Conservation (phyloP, 805 yeast species). For the Alloascoidea hylecoeti region DNA sequence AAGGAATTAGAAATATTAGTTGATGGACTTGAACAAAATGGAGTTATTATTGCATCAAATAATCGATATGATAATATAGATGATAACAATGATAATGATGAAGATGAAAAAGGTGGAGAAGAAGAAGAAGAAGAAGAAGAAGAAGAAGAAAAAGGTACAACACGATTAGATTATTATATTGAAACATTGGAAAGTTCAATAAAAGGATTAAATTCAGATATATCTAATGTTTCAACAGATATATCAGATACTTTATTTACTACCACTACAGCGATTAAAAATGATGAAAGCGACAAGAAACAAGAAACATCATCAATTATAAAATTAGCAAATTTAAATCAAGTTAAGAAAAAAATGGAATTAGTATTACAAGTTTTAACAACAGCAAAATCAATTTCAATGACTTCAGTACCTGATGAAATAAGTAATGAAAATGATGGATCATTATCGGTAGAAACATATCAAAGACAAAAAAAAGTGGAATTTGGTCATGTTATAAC, state of each 20-base stretch:
- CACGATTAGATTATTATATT: slow-evolving; percentile 1
- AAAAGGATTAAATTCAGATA: not conserved
- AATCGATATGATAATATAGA: too few relatives aligned
- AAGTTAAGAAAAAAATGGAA: not conserved
- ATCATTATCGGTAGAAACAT: not conserved
- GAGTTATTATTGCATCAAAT: not conserved
- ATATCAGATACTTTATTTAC: not conserved
- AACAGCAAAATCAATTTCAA: not conserved
- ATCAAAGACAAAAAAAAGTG: not conserved
- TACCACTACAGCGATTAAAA: not conserved
- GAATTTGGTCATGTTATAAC: not conserved
- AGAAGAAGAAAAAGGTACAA: not conserved
- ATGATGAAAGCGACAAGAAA: too few relatives aligned
- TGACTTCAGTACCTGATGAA: not conserved
- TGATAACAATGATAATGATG: too few relatives aligned
- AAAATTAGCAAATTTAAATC: not conserved
- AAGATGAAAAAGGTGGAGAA: not conserved
- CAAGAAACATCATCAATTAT: not conserved
- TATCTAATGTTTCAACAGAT: not conserved
- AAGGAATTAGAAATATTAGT: not conserved
- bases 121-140: not conserved
- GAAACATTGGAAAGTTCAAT: not conserved
- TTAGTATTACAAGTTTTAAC: not conserved
- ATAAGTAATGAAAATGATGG: too few relatives aligned
- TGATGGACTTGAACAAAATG: not conserved